phyloP scores from a whole-genome alignment of 164 flowering plant genomes.

The Brasenia schreberi region DNA sequence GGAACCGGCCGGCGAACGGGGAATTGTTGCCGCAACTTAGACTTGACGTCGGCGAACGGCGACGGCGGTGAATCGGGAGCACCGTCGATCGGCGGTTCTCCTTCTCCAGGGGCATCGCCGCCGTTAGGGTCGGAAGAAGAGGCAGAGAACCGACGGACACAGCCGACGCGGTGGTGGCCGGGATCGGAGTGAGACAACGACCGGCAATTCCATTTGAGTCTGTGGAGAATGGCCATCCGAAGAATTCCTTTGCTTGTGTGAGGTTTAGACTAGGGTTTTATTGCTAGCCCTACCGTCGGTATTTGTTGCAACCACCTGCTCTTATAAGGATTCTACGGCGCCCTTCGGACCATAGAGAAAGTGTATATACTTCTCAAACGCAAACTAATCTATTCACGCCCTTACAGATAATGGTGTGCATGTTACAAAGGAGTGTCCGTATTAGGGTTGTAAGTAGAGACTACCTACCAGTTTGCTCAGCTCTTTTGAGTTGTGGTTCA shows the following conservation, averaged over 20 bases:
- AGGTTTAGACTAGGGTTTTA: too few species aligned
- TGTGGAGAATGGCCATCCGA: not conserved
- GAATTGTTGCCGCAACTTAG: conserved; percentile 24
- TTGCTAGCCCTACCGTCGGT: too few species aligned
- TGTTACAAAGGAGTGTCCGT: too few species aligned
- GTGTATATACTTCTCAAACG: too few species aligned
- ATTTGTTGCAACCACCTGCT: too few species aligned
- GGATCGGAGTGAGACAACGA: not conserved
- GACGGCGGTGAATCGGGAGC: conserved; percentile 7
- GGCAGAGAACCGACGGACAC: conserved; percentile 20
- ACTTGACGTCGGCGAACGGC: conserved; percentile 31
- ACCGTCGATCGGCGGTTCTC: not conserved
- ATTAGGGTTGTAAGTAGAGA: too few species aligned
- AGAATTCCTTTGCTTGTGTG: not conserved
- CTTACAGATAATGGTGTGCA: too few species aligned
- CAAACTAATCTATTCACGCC: too few species aligned
- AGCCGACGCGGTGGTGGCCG: not conserved
- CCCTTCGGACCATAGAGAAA: too few species aligned
- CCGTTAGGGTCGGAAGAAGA: conserved; percentile 12
- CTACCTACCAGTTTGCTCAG: too few species aligned
- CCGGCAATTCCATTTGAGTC: not conserved
- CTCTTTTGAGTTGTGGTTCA: too few species aligned
- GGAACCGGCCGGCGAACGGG: conserved; percentile 3
- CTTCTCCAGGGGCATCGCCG: conserved; percentile 2
- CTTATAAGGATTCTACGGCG: too few species aligned